Percentiles rank a stretch among this genome's conserved stretches.
Conservation (phyloP, 2,329 filamentous ascomycete species). For the Grosmannia penicillata region DNA sequence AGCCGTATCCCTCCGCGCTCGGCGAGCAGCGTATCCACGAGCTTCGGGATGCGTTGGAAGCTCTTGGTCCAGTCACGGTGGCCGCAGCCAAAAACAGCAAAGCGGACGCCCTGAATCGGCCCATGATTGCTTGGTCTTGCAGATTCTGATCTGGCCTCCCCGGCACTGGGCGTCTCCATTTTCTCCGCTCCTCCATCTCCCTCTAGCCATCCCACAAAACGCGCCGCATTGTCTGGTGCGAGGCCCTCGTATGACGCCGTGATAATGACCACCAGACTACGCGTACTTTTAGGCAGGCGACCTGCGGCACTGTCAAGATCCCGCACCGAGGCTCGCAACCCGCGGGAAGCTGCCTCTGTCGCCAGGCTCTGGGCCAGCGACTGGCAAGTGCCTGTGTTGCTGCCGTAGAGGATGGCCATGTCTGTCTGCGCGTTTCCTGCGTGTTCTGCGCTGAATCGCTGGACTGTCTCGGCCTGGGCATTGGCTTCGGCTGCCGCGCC, state of each 20-base stretch:
- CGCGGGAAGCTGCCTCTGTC: constrained; percentile 39
- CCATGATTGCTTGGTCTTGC: background rate
- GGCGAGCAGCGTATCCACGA: constrained; percentile 42
- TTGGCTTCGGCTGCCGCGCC: background rate
- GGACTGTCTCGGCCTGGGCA: background rate
- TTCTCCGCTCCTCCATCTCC: background rate
- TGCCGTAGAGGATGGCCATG: constrained; percentile 53
- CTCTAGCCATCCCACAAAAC: constrained; percentile 56
- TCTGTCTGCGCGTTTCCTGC: constrained; percentile 17
- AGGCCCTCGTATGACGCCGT: constrained; percentile 59
- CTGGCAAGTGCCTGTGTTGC: constrained; percentile 61
- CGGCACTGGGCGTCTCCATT: constrained; percentile 12
- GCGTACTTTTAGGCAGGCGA: constrained; percentile 40
- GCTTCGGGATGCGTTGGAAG: constrained; percentile 49
- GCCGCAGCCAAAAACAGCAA: constrained; percentile 55
- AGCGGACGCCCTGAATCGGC: constrained; percentile 38
- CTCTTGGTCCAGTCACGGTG: constrained; percentile 39
- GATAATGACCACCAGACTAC: constrained; percentile 47
- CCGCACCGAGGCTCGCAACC: constrained; percentile 39
- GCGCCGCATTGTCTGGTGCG: constrained; percentile 54
- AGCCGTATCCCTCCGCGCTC: too few species aligned
- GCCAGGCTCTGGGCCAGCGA: constrained; percentile 48
- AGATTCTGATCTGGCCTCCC: too few species aligned
- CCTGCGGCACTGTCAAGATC: constrained; percentile 47
- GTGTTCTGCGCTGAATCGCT: background rate